Evolutionary conservation across 2,329 filamentous ascomycete genomes (phyloP), one percentile per base, ranked within the genome.

Genomic region (Sarocladium oryzae): DNA sequence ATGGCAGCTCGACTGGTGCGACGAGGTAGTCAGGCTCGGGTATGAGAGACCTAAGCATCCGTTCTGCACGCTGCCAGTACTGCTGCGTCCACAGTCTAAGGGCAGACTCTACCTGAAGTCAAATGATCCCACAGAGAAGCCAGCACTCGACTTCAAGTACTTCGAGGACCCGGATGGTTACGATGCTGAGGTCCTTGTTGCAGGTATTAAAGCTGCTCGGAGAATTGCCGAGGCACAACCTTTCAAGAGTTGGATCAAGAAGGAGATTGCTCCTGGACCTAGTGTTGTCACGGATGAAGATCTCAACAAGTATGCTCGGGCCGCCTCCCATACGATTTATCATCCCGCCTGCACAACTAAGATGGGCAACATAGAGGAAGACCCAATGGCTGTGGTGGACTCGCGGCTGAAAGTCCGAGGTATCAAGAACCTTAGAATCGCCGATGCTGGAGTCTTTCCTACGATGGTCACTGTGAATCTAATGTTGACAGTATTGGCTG

Each of bases 11-110:
- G 36, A 28, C 15, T 41, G 26, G 18, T 51, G 49, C 23, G 35
- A 40, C 36, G 37, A 51, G 7, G 24, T 35, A 11, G 30, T 40
- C 89, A 77, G 59, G 69, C 70, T 32, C 61, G 63, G 49, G 58
- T 69, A 46, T 41, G 78, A 53, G 77, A 87, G 59, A 84, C 81
- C 55, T 80, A 88, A 61, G 86, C 85, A 49, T 18, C 30, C 26
- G 45, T 89, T 89, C 73, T 89, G 86, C 77, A 88, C 89, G 81
- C 89, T 85, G 15, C 86, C 86, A 58, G 89, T 89, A 70, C 88
- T 89, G 60, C 85, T 85, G 16, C 83, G 86, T n/a, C 84, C 85
- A 20, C 80, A 84, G 48, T 86, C 83, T 38, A 78, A 82, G 43
- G 86, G 86, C 53, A 75, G 79, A 56, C 70, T 88, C 57, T 88